Evolutionary conservation across 257 asterid species (phyloP).

Genomic region (Nicotiana undulata): DNA sequence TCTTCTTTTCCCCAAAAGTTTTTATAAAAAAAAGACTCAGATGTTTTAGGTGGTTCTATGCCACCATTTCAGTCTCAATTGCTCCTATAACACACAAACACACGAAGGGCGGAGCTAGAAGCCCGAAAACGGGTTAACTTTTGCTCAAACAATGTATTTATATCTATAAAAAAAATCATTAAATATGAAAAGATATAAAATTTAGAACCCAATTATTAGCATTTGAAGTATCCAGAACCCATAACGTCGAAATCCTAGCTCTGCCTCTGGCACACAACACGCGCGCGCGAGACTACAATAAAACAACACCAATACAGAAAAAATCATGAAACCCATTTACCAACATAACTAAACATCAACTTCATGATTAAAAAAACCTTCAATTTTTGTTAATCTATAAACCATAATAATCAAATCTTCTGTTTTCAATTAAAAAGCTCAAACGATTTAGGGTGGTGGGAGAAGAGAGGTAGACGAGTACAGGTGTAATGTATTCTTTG

Average conservation of each 20-base stretch:
- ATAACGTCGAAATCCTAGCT: too few relatives aligned
- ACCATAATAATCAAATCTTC: not conserved
- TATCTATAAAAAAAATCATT: too few relatives aligned
- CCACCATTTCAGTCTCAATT: slow-evolving; percentile 64
- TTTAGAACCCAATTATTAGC: too few relatives aligned
- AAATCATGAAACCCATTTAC: not conserved
- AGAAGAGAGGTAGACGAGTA: not conserved
- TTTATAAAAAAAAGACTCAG: too few relatives aligned
- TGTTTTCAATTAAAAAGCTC: not conserved
- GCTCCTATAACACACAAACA: not conserved
- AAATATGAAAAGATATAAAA: too few relatives aligned
- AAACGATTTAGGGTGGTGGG: not conserved
- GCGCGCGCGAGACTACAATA: not conserved
- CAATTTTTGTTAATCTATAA: not conserved
- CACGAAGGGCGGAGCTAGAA: too few relatives aligned
- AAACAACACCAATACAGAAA: not conserved
- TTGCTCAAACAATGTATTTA: too few relatives aligned
- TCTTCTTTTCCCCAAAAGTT: not conserved
- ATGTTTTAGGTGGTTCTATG: slow-evolving; percentile 23
- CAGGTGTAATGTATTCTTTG: slow-evolving; percentile 95
- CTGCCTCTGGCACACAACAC: slow-evolving; percentile 13
- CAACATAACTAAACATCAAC: not conserved
- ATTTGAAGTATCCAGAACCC: too few relatives aligned
- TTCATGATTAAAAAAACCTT: not conserved
- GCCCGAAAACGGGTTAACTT: too few relatives aligned